Conservation (phyloP, 192 early-diverging fungal species). For the Spizellomyces sp. region DNA sequence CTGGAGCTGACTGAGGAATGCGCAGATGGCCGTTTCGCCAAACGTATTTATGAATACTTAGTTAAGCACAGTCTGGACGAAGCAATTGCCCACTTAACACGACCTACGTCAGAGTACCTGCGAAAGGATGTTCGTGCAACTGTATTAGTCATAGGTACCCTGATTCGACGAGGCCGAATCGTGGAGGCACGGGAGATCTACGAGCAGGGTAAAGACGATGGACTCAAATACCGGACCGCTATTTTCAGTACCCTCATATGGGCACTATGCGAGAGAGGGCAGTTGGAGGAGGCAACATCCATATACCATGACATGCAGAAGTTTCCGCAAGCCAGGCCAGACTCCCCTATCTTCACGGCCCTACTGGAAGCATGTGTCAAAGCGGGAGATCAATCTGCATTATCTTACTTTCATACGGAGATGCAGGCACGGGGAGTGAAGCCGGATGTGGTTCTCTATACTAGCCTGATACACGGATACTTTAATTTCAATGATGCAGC, state of each 20-base stretch:
- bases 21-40: too few species aligned
- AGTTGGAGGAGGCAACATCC: background rate
- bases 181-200: too few species aligned
- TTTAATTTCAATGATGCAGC: background rate
- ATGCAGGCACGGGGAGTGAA: background rate
- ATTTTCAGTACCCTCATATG: background rate
- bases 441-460: background rate
- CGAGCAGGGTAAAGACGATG: too few species aligned
- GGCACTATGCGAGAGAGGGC: slow-evolving; percentile 3
- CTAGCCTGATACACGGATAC: slow-evolving; percentile 11
- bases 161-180: too few species aligned
- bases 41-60: too few species aligned
- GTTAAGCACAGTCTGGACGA: too few species aligned
- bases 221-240: background rate
- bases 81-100: too few species aligned
- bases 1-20: too few species aligned
- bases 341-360: background rate
- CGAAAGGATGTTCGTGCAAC: too few species aligned
- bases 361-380: background rate
- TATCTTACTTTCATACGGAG: slow-evolving; percentile 5
- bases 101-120: too few species aligned
- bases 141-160: too few species aligned
- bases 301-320: slow-evolving; percentile 2
- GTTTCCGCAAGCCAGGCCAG: background rate
- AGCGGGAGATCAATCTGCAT: background rate